phyloP scores from a whole-genome alignment of 805 yeast species.

The Jamesozyma lodderae region DNA sequence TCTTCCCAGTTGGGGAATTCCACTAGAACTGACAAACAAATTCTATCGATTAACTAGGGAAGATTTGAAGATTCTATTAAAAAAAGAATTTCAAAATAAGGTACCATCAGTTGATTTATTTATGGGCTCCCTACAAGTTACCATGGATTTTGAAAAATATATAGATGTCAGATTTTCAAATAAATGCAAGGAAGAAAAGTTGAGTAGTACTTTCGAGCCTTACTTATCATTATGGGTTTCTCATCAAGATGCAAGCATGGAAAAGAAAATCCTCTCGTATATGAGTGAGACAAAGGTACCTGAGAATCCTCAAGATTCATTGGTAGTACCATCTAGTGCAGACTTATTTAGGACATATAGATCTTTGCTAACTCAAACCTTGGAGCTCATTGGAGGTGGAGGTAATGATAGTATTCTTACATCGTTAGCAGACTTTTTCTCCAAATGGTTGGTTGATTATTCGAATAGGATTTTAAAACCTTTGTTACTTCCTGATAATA shows the following conservation, averaged over 20 bases:
- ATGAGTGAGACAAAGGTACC: conserved; percentile 49
- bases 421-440: conserved; percentile 50
- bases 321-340: conserved; percentile 77
- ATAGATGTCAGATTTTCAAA: conserved; percentile 56
- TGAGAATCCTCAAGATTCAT: conserved; percentile 41
- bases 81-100: conserved; percentile 34
- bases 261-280: conserved; percentile 55
- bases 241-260: conserved; percentile 63
- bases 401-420: conserved; percentile 16
- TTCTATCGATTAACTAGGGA: conserved; percentile 64
- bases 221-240: conserved; percentile 77
- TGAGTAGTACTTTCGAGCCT: conserved; percentile 73
- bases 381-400: conserved; percentile 38
- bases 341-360: conserved; percentile 77
- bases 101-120: conserved; percentile 52
- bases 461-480: conserved; percentile 42
- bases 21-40: conserved; percentile 44
- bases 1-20: conserved; percentile 66
- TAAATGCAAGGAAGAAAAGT: conserved; percentile 33
- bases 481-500: conserved; percentile 36
- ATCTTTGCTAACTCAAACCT: conserved; percentile 58
- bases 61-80: conserved; percentile 51
- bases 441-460: conserved; percentile 56
- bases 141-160: conserved; percentile 75
- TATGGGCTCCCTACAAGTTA: conserved; percentile 59